A percentile compares a stretch with the other conserved stretches of the same genome.
These are phyloP conservation scores for Diutina rugosa DNA, from an alignment of 1,139 yeast species.

Conservation along the genomic window DNA sequence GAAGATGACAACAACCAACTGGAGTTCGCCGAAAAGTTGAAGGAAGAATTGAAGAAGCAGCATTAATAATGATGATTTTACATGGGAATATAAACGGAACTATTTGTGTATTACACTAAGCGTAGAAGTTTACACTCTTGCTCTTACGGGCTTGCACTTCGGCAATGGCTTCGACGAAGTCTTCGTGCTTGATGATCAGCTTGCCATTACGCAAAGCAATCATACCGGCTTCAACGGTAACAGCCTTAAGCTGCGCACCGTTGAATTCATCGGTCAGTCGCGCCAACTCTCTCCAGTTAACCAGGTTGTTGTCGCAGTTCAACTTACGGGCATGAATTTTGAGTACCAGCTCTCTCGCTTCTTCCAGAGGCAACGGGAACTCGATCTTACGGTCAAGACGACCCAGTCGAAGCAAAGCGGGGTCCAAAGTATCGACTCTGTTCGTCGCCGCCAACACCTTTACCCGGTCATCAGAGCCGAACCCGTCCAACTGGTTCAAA, in stretches of 20 bases:
- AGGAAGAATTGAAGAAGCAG: slow-evolving; percentile 29
- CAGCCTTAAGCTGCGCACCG: slow-evolving; percentile 97
- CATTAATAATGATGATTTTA: slow-evolving; percentile 4
- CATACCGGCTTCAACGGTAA: slow-evolving; percentile 99
- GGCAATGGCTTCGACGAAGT: slow-evolving; percentile 94
- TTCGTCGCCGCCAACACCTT: slow-evolving; percentile 97
- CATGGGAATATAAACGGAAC: not conserved
- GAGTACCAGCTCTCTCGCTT: slow-evolving; percentile 89
- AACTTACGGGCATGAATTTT: slow-evolving; percentile 96
- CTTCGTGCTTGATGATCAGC: slow-evolving; percentile 86
- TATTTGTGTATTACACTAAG: slow-evolving; percentile 21
- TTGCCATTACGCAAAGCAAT: slow-evolving; percentile 95
- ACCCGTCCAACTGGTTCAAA: slow-evolving; percentile 93
- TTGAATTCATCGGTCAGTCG: slow-evolving; percentile 96
- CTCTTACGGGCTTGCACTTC: slow-evolving; percentile 97
- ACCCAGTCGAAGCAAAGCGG: slow-evolving; percentile 93
- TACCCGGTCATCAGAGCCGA: slow-evolving; percentile 95
- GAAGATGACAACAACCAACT: slow-evolving; percentile 87
- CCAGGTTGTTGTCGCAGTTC: slow-evolving; percentile 76
- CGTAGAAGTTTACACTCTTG: slow-evolving; percentile 91
- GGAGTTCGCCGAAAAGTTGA: slow-evolving; percentile 60
- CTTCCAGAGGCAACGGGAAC: slow-evolving; percentile 95
- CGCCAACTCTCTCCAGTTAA: slow-evolving; percentile 97
- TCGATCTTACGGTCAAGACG: slow-evolving; percentile 96
- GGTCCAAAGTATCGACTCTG: slow-evolving; percentile 95